Evolutionary conservation across 2,329 filamentous ascomycete species (phyloP), one percentile per base, ranked within the genome.

Genomic region (Sporothrix dimorphospora): DNA sequence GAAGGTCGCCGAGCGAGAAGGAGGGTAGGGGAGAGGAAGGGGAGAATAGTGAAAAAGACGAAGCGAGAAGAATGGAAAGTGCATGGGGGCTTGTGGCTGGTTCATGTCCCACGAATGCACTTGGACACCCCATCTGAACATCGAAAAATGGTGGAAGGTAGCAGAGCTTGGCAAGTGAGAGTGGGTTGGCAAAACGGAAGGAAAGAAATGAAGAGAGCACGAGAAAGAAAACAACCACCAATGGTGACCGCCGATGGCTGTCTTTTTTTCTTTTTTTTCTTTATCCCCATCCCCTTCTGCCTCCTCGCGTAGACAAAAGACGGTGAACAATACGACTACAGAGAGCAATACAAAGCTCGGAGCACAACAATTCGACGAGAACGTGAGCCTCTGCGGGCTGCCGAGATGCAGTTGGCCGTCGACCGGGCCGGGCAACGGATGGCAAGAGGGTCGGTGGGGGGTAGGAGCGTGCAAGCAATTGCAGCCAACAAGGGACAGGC

Each of bases 331-430:
- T 3, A 34, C 5, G 6, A 47, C 12, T 47, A 49, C 47, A 49
- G 9, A 40, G 59, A 65, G 27, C 21, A 27, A 27, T 45, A 27
- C 38, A 14, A 19, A 42, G 38, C 59, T 14, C 34, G 38, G 51
- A 30, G 24, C 24, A 27, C 51, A 55, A 14, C 27, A 16, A 27
- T 14, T 30, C 27, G 51, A 55, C 51, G 51, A 55, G 16, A 55
- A 30, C 51, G 49, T 53, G 27, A n/a, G n/a, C 4, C 9, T 21
- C 42, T 47, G 42, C 42, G 19, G 27, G 9, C 27, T 30, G 42
- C 63, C 63, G 63, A 49, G 19, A 66, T n/a, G 63, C 63, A 49
- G 9, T 42, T 66, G 40, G 30, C 63, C 63, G 45, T 66, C 24
- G 24, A 34, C 16, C 61, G 42, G 61, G 61, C 61, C 21, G 61